Base-by-base conservation (phyloP, 768 basidiomycete genomes). In the Trametes villosa region DNA sequence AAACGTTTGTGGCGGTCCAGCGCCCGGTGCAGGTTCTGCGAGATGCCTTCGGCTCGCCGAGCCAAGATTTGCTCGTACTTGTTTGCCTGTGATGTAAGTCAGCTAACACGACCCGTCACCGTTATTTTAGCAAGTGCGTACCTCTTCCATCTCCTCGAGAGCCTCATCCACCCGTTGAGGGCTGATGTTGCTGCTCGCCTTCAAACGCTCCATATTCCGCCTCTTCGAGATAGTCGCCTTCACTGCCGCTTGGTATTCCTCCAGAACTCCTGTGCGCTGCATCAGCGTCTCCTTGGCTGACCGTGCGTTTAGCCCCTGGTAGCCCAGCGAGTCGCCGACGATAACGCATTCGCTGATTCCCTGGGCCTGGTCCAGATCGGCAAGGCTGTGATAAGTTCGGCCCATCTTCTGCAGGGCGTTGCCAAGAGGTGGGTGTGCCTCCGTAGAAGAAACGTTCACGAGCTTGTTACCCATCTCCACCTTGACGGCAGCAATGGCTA, bases 281-380 rank as follows among this genome's bases (percentile, higher is more conserved):
- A 87, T 83, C 9, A 98, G 76, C 0, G 97, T 96, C 73, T 96
- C 94, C 73, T 97, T 98, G 1, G 97, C 97, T 20, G 96, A 93
- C 45, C 91, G 84, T n/a, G 97, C 94, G 69, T 99, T 98, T 77
- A 96, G 81, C 20, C 95, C 92, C 74, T 98, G 96, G 74, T 99
- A 99, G 2, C 94, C 94, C 53, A 98, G 78, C 0, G 94, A 89
- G 74, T 99, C 97, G n/a, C 95, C 96, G 27, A 99, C 76, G 42
- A 98, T 89, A 29, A 98, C 93, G 67, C 92, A 94, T 81, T 98
- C 96, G 67, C 91, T 94, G 62, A 94, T 91, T 31, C 93, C 87
- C 74, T 97, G 93, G 3, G 94, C 91, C 63, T 92, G 89, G 65
- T 94, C 89, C 59, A 97, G 83, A 70, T 96, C 95, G 2, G 93